These are phyloP conservation scores for Amborella trichopoda DNA, from an alignment of 164 flowering plant species.

Conservation along the genomic window DNA sequence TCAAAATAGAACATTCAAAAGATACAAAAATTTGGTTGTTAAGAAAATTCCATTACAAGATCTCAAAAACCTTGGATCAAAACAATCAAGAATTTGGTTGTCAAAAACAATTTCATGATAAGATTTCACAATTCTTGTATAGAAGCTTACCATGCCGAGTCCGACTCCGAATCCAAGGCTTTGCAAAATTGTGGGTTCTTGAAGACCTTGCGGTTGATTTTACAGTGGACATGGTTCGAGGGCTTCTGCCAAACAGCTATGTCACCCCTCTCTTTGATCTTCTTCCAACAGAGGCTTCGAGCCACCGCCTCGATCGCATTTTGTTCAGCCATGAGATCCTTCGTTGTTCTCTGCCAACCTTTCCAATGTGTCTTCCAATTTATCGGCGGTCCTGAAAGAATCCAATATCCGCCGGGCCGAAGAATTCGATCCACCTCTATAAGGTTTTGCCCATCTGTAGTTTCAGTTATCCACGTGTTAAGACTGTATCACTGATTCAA, in stretches of 20 bases:
- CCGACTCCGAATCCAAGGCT: constrained; percentile 56
- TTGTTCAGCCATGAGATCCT: constrained; percentile 54
- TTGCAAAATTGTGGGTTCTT: constrained; percentile 56
- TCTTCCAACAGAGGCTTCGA: constrained; percentile 81
- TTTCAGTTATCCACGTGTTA: too few relatives aligned
- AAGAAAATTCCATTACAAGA: too few relatives aligned
- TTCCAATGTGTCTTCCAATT: constrained; percentile 71
- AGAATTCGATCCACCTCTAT: constrained; percentile 76
- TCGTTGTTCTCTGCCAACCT: constrained; percentile 65
- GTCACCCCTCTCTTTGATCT: constrained; percentile 49
- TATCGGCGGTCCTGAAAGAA: constrained; percentile 88
- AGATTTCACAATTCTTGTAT: neutral
- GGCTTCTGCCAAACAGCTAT: constrained; percentile 93
- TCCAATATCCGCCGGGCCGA: constrained; percentile 90
- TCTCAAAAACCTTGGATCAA: too few relatives aligned
- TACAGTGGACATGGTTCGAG: constrained; percentile 72
- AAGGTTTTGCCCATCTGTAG: constrained; percentile 64
- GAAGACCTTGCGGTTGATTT: constrained; percentile 34
- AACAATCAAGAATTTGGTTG: too few relatives aligned
- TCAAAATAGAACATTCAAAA: too few relatives aligned
- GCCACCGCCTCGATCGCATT: constrained; percentile 45
- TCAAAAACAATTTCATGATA: neutral
- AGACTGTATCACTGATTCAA: too few relatives aligned
- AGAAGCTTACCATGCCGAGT: constrained; percentile 56
- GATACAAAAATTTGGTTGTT: too few relatives aligned